Conservation (phyloP, 176 grass and related monocot species). For the Carex cristatella region DNA sequence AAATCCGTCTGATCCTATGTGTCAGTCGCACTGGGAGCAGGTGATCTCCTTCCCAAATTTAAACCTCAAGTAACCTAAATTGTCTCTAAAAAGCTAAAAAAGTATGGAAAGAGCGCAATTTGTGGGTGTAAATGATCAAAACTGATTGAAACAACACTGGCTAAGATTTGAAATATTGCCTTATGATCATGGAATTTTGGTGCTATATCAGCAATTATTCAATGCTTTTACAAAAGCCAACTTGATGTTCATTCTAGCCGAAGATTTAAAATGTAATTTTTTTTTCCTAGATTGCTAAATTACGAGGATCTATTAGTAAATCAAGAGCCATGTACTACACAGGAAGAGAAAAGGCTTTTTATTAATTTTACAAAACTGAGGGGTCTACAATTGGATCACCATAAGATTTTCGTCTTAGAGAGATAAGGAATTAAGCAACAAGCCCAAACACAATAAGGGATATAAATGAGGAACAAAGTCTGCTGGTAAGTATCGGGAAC, state of each 20-base stretch:
- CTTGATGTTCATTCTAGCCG: not conserved
- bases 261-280: not conserved
- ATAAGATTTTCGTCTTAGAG: not conserved
- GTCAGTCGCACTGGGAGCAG: too few species aligned
- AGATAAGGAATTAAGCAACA: too few species aligned
- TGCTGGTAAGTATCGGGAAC: too few species aligned
- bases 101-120: not conserved
- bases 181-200: not conserved
- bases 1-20: too few species aligned
- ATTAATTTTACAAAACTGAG: slow-evolving; percentile 65
- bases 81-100: not conserved
- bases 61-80: not conserved
- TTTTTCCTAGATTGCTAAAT: slow-evolving; percentile 64
- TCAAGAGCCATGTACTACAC: slow-evolving; percentile 52
- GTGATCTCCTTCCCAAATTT: not conserved
- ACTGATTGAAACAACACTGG: not conserved
- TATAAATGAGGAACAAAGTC: too few species aligned
- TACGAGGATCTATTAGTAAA: slow-evolving; percentile 82
- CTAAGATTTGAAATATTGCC: not conserved
- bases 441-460: too few species aligned
- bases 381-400: slow-evolving; percentile 84
- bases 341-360: slow-evolving; percentile 80
- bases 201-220: slow-evolving; percentile 7
- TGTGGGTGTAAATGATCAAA: not conserved
- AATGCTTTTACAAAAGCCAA: slow-evolving; percentile 6